Evolutionary conservation across 768 basidiomycete species (phyloP).

Genomic region (Plicaturopsis crispa): DNA sequence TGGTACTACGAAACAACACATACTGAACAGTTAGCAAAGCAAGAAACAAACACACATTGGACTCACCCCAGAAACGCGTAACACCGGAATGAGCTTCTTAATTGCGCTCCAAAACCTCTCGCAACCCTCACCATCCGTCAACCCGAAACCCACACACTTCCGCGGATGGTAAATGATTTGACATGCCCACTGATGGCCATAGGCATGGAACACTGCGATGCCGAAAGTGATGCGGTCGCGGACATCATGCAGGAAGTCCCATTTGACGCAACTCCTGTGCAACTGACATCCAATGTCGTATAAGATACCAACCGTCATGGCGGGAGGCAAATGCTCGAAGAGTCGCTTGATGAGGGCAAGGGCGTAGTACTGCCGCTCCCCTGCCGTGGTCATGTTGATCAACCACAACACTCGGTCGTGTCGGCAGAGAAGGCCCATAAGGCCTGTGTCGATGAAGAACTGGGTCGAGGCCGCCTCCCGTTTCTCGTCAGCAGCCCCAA

Average conservation of each 20-base stretch:
- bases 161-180: conserved; percentile 27
- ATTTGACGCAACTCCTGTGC: background rate
- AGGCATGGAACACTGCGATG: conserved; percentile 31
- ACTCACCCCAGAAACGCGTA: conserved; percentile 14
- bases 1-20: conserved; percentile 7
- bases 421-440: no score
- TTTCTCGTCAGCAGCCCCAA: conserved; percentile 13
- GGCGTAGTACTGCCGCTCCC: conserved; percentile 32
- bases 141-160: conserved; percentile 14
- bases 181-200: conserved; percentile 27
- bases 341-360: conserved; percentile 27
- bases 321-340: no score
- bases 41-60: background rate
- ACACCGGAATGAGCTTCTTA: conserved; percentile 11
- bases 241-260: conserved; percentile 15
- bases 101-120: conserved; percentile 18
- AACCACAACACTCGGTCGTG: conserved; percentile 27
- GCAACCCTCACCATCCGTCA: conserved; percentile 20
- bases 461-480: background rate
- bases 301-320: no score
- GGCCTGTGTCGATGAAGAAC: conserved; percentile 24
- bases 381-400: conserved; percentile 30
- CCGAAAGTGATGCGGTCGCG: conserved; percentile 17
- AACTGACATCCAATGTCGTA: no score
- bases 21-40: background rate